A percentile compares a stretch with the other conserved stretches of the same genome.
phyloP scores from a whole-genome alignment of 306 rosid species.

The Prunus fruticosa region DNA sequence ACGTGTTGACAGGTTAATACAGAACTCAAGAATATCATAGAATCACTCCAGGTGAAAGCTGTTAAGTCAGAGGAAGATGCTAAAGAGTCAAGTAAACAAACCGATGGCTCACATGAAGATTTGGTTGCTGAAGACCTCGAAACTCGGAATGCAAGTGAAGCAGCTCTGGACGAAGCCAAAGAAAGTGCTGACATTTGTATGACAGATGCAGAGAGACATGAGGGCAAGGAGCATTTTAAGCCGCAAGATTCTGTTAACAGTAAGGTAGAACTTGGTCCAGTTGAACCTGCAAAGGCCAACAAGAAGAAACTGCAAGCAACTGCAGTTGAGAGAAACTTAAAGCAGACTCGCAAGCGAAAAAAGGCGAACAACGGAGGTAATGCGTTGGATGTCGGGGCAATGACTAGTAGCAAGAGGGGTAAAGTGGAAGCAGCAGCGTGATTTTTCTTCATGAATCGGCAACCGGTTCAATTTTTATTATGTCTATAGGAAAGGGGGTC shows the following conservation, averaged over 20 bases:
- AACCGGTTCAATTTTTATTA: too few relatives aligned
- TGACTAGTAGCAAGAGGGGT: conserved; percentile 3
- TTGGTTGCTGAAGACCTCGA: neutral
- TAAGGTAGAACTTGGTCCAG: too few relatives aligned
- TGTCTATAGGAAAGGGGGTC: neutral
- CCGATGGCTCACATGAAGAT: conserved; percentile 20
- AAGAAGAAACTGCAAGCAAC: neutral
- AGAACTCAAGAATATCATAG: conserved; percentile 50
- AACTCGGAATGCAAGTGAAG: neutral
- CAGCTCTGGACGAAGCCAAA: neutral
- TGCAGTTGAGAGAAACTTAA: neutral
- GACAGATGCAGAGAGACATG: too few relatives aligned
- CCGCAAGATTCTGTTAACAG: too few relatives aligned
- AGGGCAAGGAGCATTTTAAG: too few relatives aligned
- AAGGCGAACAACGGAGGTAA: neutral
- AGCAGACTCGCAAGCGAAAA: conserved; percentile 1
- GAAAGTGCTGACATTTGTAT: neutral
- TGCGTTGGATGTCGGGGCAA: neutral
- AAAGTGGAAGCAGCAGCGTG: neutral
- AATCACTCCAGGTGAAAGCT: conserved; percentile 43
- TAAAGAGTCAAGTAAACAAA: neutral
- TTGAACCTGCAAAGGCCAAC: neutral
- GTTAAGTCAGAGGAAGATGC: conserved; percentile 16
- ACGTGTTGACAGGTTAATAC: conserved; percentile 55
- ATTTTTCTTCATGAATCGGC: neutral